Evolutionary conservation across 2,329 filamentous ascomycete genomes (phyloP).

Genomic region (Sarocladium oryzae): DNA sequence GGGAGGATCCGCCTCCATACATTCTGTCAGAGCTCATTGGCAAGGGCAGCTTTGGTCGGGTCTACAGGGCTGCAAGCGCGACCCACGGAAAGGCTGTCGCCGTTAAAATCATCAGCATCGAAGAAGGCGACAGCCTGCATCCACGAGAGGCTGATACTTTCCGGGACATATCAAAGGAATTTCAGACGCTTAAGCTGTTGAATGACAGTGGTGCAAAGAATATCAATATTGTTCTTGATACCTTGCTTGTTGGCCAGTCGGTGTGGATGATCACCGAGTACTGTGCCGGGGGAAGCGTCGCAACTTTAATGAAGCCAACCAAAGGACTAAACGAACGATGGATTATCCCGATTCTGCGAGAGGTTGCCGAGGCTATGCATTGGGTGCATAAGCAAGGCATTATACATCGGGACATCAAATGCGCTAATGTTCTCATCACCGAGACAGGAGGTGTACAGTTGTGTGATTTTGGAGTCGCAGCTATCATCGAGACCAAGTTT

Average conservation of each 20-base stretch:
- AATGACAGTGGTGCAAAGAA: slow-evolving; percentile 70
- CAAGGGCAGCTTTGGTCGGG: slow-evolving; percentile 67
- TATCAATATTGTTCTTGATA: slow-evolving; percentile 76
- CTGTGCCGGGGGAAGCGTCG: slow-evolving; percentile 77
- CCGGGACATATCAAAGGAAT: slow-evolving; percentile 63
- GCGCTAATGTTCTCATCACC: slow-evolving; percentile 73
- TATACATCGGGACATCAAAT: slow-evolving; percentile 67
- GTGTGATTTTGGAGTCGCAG: slow-evolving; percentile 79
- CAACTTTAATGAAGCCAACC: slow-evolving; percentile 63
- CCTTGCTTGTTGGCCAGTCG: slow-evolving; percentile 67
- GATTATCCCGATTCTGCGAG: slow-evolving; percentile 61
- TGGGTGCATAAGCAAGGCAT: slow-evolving; percentile 65
- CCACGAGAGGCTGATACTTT: slow-evolving; percentile 61
- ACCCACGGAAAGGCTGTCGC: slow-evolving; percentile 52
- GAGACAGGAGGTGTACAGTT: slow-evolving; percentile 73
- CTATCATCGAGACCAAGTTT: slow-evolving; percentile 66
- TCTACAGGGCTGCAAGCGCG: slow-evolving; percentile 56
- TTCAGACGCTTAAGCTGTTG: slow-evolving; percentile 63
- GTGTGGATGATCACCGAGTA: slow-evolving; percentile 89
- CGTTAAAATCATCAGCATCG: slow-evolving; percentile 79
- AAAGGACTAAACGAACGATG: slow-evolving; percentile 63
- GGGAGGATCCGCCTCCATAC: slow-evolving; percentile 58
- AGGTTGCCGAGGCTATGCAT: slow-evolving; percentile 58
- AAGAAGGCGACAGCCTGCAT: slow-evolving; percentile 64
- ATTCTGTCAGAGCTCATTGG: slow-evolving; percentile 67